Percentiles rank a stretch among this genome's conserved stretches.
Conservation (phyloP, 352 stramenopile species). For the Phytophthora pseudosyringae region DNA sequence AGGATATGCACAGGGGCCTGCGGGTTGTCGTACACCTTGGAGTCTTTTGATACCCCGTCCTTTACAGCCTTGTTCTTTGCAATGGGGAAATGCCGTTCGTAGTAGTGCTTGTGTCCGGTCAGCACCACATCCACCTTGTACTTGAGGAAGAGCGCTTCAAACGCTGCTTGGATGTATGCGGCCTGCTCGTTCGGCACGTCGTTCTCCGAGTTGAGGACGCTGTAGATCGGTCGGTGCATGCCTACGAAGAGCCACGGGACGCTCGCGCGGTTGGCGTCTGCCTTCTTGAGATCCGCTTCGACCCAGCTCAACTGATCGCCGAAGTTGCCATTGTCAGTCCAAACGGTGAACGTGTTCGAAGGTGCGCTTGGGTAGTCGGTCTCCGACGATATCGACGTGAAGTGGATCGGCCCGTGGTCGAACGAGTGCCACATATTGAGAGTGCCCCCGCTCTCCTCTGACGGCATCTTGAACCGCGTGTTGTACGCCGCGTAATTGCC, state of each 20-base stretch:
- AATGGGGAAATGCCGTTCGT: conserved; percentile 79
- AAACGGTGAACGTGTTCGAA: too few relatives aligned
- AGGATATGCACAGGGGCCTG: conserved; percentile 73
- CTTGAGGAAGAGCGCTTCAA: conserved; percentile 87
- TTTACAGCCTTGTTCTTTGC: conserved; percentile 46
- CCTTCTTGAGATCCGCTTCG: conserved; percentile 63
- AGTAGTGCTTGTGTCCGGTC: conserved; percentile 86
- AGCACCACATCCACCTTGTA: conserved; percentile 90
- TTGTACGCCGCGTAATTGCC: conserved; percentile 90
- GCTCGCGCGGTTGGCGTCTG: conserved; percentile 49
- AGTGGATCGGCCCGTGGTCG: conserved; percentile 82
- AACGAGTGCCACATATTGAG: conserved; percentile 93
- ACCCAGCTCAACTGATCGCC: conserved; percentile 59
- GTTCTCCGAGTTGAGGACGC: conserved; percentile 21
- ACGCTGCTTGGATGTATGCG: conserved; percentile 54
- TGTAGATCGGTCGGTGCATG: conserved; percentile 83
- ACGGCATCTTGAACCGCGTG: conserved; percentile 87
- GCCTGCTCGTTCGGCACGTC: conserved; percentile 27
- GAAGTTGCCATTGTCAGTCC: conserved; percentile 55
- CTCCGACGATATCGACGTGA: conserved; percentile 84
- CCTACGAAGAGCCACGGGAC: conserved; percentile 77
- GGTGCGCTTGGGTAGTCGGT: conserved; percentile 57
- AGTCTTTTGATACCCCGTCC: conserved; percentile 55
- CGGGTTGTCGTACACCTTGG: conserved; percentile 62
- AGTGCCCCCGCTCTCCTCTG: conserved; percentile 52